These are phyloP conservation scores for Firmiana major DNA, from an alignment of 345 rosid genomes.

Conservation along the genomic window DNA sequence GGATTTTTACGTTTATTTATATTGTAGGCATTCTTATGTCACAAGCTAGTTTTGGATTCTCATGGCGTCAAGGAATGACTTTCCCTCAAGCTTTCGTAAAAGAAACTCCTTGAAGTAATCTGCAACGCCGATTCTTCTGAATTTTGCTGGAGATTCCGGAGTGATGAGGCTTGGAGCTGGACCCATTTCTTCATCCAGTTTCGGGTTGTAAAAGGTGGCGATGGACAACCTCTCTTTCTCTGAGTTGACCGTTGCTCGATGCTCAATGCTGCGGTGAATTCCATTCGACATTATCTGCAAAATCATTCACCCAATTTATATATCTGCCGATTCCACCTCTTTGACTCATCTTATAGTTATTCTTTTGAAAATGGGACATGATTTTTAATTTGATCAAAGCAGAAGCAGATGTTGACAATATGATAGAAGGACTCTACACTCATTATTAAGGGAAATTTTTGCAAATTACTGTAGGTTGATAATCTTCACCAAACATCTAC, in stretches of 20 bases:
- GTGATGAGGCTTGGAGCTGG: not conserved
- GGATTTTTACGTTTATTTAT: no score
- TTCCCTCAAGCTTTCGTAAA: not conserved
- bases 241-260: not conserved
- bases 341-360: no score
- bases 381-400: no score
- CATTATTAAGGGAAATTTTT: no score
- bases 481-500: not conserved
- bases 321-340: no score
- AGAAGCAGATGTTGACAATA: no score
- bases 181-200: not conserved
- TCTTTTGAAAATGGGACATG: no score
- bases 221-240: not conserved
- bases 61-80: not conserved
- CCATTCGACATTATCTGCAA: not conserved
- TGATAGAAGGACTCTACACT: no score
- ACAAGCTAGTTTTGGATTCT: not conserved
- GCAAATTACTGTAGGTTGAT: no score
- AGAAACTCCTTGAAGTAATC: not conserved
- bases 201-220: conserved; percentile 8
- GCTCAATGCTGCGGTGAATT: not conserved
- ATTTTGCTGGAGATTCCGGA: not conserved
- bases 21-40: not conserved
- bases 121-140: not conserved
- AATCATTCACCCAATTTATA: not conserved